These are phyloP conservation scores for Alopecurus myosuroides DNA, from an alignment of 176 grass and related monocot species.

Conservation along the genomic window DNA sequence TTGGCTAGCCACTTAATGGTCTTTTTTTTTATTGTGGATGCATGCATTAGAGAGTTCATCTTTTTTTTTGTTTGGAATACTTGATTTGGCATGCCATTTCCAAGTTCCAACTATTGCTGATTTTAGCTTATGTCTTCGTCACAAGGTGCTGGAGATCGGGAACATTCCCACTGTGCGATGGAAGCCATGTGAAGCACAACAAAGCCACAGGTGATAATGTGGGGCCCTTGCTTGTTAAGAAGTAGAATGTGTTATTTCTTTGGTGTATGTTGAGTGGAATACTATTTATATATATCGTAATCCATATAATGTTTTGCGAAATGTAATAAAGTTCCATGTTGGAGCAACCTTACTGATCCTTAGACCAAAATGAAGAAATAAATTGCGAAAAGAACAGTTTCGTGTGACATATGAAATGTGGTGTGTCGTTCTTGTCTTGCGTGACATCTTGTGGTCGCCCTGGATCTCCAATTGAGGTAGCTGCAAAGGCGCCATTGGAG, in stretches of 20 bases:
- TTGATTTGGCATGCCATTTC: too few relatives aligned
- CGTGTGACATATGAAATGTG: background rate
- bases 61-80: too few relatives aligned
- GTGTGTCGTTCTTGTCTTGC: background rate
- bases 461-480: background rate
- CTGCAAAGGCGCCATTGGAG: background rate
- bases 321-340: background rate
- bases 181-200: slow-evolving; percentile 93
- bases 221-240: slow-evolving; percentile 85
- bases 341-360: background rate
- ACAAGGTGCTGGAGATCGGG: slow-evolving; percentile 91
- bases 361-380: slow-evolving; percentile 1
- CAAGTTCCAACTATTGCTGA: background rate
- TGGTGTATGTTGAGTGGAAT: background rate
- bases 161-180: slow-evolving; percentile 93
- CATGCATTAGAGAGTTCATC: background rate
- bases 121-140: background rate
- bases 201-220: slow-evolving; percentile 95
- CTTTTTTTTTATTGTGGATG: background rate
- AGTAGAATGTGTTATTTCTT: slow-evolving; percentile 28
- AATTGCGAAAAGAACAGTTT: background rate
- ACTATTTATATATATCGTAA: background rate
- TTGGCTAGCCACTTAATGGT: background rate
- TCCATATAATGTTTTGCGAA: background rate
- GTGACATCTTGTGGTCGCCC: background rate